Evolutionary conservation across 1,284 basidiomycete species (phyloP), one percentile per base, ranked within the genome.

Genomic region (Ganoderma leucocontextum): DNA sequence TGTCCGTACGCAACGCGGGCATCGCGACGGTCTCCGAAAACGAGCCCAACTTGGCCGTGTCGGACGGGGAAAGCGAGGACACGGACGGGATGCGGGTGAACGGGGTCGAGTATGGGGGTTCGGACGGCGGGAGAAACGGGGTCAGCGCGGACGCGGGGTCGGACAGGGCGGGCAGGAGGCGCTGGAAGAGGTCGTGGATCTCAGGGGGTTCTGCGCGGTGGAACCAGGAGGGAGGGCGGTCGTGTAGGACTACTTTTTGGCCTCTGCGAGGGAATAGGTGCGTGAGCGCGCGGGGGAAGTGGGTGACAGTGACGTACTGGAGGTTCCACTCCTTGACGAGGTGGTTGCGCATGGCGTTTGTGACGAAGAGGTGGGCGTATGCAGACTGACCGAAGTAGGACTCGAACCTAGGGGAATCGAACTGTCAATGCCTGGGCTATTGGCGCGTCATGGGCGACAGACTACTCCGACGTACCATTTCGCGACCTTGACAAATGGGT

Each of bases 331-430:
- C 85, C 47, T 86, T 80, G 3, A 87, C 83, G 36, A 99, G 84
- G 72, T 86, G 84, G 53, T 91, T 85, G 63, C 85, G 88, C 92
- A 99, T 96, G 0, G 96, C 96, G 55, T 87, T 81, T 0, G 98
- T 99, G 8, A 99, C 98, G 78, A 98, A 99, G 1, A 99, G 79
- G 77, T 99, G 98, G 0, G 93, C 94, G 77, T 92, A 93, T 0
- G 98, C 97, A 0, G 78, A 82, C 42, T 85, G 84, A 2, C 97
- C 96, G 79, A 96, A 98, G 17, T 81, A 86, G 25, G 79, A 79
- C 78, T 98, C 96, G 73, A 97, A 91, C 85, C 96, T 98, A 73
- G 10, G 13, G 36, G 25, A 52, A 22, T 10, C 1, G 4, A 15
- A 29, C 5, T 52, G 10, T 52, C n/a, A 22, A 47, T 35, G 36